Conservation (phyloP, 306 rosid genomes). For the Cicer chorassanicum region DNA sequence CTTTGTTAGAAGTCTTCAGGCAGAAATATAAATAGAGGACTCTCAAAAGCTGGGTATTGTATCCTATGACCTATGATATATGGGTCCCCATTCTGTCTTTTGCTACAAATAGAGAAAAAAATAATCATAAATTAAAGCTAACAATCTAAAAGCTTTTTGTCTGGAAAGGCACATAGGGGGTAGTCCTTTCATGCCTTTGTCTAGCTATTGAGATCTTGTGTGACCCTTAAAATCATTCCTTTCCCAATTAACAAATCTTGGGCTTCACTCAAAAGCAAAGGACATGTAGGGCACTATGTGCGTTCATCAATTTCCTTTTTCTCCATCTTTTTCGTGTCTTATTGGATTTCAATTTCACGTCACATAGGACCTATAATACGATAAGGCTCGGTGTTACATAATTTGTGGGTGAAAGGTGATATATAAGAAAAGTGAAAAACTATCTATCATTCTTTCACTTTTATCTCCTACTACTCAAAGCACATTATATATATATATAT, state of each 20-base stretch:
- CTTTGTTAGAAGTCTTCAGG: slow-evolving; percentile 47
- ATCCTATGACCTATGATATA: not conserved
- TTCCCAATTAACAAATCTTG: slow-evolving; percentile 28
- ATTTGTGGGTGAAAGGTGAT: too few relatives aligned
- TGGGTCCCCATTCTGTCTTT: slow-evolving; percentile 40
- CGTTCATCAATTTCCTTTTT: slow-evolving; percentile 5
- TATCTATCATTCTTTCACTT: too few relatives aligned
- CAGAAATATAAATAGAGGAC: not conserved
- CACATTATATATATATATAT: too few relatives aligned
- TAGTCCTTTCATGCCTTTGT: slow-evolving; percentile 51
- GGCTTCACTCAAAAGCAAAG: slow-evolving; percentile 45
- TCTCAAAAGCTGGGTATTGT: slow-evolving; percentile 25
- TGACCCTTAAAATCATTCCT: slow-evolving; percentile 37
- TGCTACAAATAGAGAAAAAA: not conserved
- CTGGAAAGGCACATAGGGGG: slow-evolving; percentile 44
- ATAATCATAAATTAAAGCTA: slow-evolving; percentile 32
- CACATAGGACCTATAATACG: not conserved
- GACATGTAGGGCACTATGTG: slow-evolving; percentile 26
- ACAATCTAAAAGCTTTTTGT: slow-evolving; percentile 35
- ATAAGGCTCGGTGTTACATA: too few relatives aligned
- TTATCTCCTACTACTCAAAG: too few relatives aligned
- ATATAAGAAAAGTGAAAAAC: too few relatives aligned
- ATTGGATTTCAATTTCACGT: not conserved
- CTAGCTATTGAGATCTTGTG: slow-evolving; percentile 43
- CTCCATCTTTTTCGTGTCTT: too few relatives aligned